phyloP scores from a whole-genome alignment of 805 yeast species.

The Yamadazyma sp. region DNA sequence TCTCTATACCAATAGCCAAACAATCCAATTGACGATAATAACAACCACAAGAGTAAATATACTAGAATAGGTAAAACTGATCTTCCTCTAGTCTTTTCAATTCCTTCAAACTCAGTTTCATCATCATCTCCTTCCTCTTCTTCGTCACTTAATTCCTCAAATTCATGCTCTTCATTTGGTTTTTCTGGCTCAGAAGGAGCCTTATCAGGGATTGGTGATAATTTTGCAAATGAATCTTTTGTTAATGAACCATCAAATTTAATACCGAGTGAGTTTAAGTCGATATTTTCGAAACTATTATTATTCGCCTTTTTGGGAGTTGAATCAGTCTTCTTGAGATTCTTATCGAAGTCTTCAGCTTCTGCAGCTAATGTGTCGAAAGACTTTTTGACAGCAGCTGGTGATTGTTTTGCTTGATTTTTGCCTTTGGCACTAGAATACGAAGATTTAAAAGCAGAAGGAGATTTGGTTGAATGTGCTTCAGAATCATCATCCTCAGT shows the following conservation, averaged over 20 bases:
- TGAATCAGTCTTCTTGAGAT: slow-evolving; percentile 7
- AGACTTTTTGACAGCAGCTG: no score
- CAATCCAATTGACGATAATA: slow-evolving; percentile 34
- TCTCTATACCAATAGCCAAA: slow-evolving; percentile 62
- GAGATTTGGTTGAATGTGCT: no score
- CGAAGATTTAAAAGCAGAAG: no score
- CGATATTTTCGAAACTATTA: background rate
- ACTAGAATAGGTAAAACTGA: slow-evolving; percentile 3
- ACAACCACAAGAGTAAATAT: slow-evolving; percentile 22
- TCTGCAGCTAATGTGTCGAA: no score
- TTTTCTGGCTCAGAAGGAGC: background rate
- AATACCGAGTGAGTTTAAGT: slow-evolving; percentile 2
- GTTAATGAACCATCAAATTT: slow-evolving; percentile 2
- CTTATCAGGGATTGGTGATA: slow-evolving; percentile 18
- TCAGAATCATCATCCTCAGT: no score
- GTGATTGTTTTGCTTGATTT: no score
- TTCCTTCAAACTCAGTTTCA: slow-evolving; percentile 4
- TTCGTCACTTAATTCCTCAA: slow-evolving; percentile 4
- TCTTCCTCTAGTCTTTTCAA: slow-evolving; percentile 1
- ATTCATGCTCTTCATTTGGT: slow-evolving; percentile 1
- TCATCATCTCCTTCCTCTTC: slow-evolving; percentile 3
- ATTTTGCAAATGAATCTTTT: slow-evolving; percentile 7
- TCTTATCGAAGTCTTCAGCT: slow-evolving; percentile 21
- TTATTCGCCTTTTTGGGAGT: no score
- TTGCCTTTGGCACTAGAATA: no score